A percentile compares a stretch with the other conserved stretches of the same genome.
Evolutionary conservation across 140 eudicot species (phyloP).

Genomic region (Flaveria floridana): DNA sequence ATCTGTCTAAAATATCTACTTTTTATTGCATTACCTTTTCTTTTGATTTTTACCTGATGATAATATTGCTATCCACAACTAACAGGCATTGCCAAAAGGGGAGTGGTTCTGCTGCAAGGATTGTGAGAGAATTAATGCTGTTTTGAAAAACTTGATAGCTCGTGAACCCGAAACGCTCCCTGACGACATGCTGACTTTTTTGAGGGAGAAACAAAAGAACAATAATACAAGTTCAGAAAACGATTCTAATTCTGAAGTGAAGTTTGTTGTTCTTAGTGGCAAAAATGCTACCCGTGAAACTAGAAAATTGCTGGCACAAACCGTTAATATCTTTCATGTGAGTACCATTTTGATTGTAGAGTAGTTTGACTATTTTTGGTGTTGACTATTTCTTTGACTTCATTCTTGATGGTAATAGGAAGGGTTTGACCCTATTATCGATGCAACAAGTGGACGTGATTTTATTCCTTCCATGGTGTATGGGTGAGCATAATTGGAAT

Average conservation of each 20-base stretch:
- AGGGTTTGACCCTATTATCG: conserved; percentile 81
- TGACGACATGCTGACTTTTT: conserved; percentile 48
- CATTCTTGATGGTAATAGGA: conserved; percentile 50
- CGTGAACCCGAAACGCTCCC: conserved; percentile 61
- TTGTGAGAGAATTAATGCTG: conserved; percentile 60
- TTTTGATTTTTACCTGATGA: neutral
- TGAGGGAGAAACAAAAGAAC: conserved; percentile 45
- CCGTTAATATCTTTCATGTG: conserved; percentile 86
- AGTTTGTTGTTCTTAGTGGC: conserved; percentile 81
- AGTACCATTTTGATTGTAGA: conserved; percentile 26
- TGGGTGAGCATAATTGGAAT: conserved; percentile 51
- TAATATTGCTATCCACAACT: conserved; percentile 6
- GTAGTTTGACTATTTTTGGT: neutral
- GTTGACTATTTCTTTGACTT: conserved; percentile 4
- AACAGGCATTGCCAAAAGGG: conserved; percentile 83
- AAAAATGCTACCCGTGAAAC: conserved; percentile 60
- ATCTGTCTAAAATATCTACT: conserved; percentile 5
- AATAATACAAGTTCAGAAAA: conserved; percentile 23
- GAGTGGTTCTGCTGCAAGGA: conserved; percentile 76
- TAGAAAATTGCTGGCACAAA: conserved; percentile 65
- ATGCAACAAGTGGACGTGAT: conserved; percentile 74
- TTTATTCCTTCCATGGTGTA: conserved; percentile 94
- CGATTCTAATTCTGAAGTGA: conserved; percentile 48
- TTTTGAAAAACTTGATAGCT: conserved; percentile 52
- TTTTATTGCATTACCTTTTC: neutral